Base-by-base conservation (phyloP, 2,329 filamentous ascomycete species). In the Neodidymelliopsis sp. region DNA sequence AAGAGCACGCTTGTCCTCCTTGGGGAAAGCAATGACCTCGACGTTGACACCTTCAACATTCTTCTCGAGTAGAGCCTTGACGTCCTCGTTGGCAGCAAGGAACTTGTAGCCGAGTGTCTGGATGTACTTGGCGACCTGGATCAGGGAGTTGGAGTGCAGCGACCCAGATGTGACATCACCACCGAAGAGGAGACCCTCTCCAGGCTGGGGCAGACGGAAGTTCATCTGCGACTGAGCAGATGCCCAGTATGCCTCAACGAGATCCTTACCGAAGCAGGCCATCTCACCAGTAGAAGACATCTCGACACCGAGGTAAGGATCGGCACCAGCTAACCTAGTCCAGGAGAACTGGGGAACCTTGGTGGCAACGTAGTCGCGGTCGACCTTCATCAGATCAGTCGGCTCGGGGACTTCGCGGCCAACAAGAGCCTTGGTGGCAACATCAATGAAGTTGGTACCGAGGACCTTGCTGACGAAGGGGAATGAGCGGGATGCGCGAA, bases 341-440 rank as follows among this genome's bases (percentile, higher is more conserved):
- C 94, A 99, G 10, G 90, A 94, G 84, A 99, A 99, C 76, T 99
- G 94, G 18, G 94, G 92, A 39, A 99, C 94, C 83, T 99, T 99
- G 74, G 92, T 96, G 23, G 94, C 94, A 40, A 96, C 79, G 76
- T 97, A 97, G 76, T 96, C 86, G 57, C 92, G 89, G 82, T 95
- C 89, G 65, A 86, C 78, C 16, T 84, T 81, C 94, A 99, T 99
- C 54, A 94, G 85, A 68, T 99, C 93, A 30, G 84, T 84, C 23
- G 92, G 88, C 57, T 89, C 85, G 15, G 94, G 93, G 3, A 97
- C 89, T 46, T 93, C 81, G 71, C 89, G 86, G 70, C 89, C 90
- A 49, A 95, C 84, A 42, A 97, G 87, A 42, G 93, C 94, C 76
- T 91, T 93, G 70, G 92, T 96, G 43, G 94, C 94, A 55, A 93